These are phyloP conservation scores for Apiotrichum akiyoshidainum DNA, from an alignment of 1,284 basidiomycete species.

Conservation along the genomic window DNA sequence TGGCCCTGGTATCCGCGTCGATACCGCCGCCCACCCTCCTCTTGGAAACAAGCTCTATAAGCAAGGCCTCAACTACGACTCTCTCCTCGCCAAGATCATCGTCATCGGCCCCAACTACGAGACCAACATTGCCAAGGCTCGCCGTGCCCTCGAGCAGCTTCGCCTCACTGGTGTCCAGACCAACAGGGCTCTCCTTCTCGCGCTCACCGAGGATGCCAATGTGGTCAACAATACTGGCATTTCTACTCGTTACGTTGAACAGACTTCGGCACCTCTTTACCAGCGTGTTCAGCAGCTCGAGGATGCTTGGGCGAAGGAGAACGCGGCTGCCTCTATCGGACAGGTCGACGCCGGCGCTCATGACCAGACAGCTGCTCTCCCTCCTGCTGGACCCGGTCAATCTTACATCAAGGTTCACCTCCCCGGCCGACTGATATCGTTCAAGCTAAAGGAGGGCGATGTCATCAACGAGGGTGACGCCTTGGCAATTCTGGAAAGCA, in stretches of 20 bases:
- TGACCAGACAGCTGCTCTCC: constrained; percentile 2
- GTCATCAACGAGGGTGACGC: constrained; percentile 13
- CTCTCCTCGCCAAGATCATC: constrained; percentile 22
- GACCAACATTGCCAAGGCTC: constrained; percentile 7
- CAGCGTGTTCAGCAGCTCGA: constrained; percentile 11
- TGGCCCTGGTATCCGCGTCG: constrained; percentile 18
- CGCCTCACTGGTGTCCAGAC: constrained; percentile 16
- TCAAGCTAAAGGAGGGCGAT: constrained; percentile 11
- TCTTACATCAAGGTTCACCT: constrained; percentile 19
- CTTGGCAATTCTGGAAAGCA: constrained; percentile 19
- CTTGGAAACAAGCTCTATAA: constrained; percentile 11
- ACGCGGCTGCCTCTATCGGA: background rate
- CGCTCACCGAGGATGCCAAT: constrained; percentile 14
- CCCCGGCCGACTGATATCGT: constrained; percentile 17
- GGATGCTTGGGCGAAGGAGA: constrained; percentile 8
- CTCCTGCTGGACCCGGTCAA: constrained; percentile 16
- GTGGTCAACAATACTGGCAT: constrained; percentile 13
- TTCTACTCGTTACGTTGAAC: constrained; percentile 19
- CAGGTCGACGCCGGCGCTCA: too few species aligned
- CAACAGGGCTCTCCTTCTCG: constrained; percentile 18
- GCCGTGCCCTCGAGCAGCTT: constrained; percentile 15
- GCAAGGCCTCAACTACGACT: constrained; percentile 22
- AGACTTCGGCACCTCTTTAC: constrained; percentile 8
- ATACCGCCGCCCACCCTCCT: constrained; percentile 21
- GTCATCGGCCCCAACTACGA: constrained; percentile 12